These are phyloP conservation scores for Nakazawaea ernobii DNA, from an alignment of 805 yeast species.

Conservation along the genomic window DNA sequence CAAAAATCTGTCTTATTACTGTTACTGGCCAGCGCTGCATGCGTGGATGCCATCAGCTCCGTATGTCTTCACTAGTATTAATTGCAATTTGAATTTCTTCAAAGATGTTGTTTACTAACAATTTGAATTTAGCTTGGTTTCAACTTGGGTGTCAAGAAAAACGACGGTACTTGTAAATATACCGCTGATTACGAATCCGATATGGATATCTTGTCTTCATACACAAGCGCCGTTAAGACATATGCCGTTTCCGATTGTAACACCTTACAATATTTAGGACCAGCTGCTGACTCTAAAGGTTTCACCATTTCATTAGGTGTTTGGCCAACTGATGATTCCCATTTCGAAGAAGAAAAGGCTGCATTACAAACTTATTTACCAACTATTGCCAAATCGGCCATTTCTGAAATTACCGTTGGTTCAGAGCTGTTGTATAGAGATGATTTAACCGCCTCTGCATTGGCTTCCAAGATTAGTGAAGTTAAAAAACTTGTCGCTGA, in stretches of 20 bases:
- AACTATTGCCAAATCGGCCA: conserved; percentile 55
- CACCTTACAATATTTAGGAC: conserved; percentile 78
- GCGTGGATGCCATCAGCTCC: conserved; percentile 2
- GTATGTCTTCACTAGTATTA: neutral
- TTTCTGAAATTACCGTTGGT: conserved; percentile 82
- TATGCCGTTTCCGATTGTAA: conserved; percentile 94
- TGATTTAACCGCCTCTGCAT: conserved; percentile 69
- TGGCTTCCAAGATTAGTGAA: conserved; percentile 62
- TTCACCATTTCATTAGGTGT: conserved; percentile 78
- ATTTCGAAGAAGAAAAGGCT: conserved; percentile 64
- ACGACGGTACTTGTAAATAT: conserved; percentile 70
- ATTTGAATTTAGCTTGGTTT: conserved; percentile 51
- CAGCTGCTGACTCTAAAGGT: conserved; percentile 76
- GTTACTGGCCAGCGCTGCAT: conserved; percentile 2
- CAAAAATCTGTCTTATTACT: conserved; percentile 1
- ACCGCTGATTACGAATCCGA: conserved; percentile 67
- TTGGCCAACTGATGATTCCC: conserved; percentile 89
- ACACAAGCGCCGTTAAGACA: conserved; percentile 68
- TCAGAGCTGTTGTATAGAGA: conserved; percentile 93
- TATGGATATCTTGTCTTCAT: conserved; percentile 49
- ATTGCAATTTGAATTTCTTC: neutral
- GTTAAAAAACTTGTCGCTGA: conserved; percentile 53
- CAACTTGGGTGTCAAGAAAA: conserved; percentile 79
- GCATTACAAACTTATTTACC: conserved; percentile 75
- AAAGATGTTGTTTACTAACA: conserved; percentile 1